Evolutionary conservation across 495 filamentous ascomycete species (phyloP), one percentile per base, ranked within the genome.

Genomic region (Acidomyces sp.): DNA sequence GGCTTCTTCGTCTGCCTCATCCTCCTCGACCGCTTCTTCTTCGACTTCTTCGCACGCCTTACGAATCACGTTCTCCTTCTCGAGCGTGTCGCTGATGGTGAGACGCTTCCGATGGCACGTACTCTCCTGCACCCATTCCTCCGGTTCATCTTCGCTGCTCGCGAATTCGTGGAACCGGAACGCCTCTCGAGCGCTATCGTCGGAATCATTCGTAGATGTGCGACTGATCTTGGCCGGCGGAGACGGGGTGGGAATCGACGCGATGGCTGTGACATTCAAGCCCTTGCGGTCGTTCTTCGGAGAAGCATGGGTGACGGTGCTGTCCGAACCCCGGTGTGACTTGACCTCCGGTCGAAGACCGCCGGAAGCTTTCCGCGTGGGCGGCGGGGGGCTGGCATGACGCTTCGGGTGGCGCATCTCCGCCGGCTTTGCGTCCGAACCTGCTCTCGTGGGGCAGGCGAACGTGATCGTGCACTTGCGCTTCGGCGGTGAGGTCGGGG

Each of bases 131-230:
- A 82, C 77, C 86, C 86, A 94, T 53, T 90, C 85, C 44, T 92
- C 85, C 47, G 87, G 80, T 47, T 80, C 72, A 21, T 77, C 72
- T 41, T 78, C 68, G 23, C 78, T 81, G 54, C 79, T 87, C 9
- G 83, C 87, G 60, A 96, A 95, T 52, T 93, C 90, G 56, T 95
- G 85, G 57, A 96, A 95, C 15, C 82, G 74, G 48, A 78, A 78
- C 40, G 66, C 76, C 61, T 75, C 84, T 34, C 68, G 78, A 54
- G 60, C 62, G 39, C 76, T 67, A 23, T 85, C 65, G 42, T 82
- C 70, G 15, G 65, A 66, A 26, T 74, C 55, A 6, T 63, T 60
- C 35, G 61, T 65, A 4, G 50, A 41, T 17, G 47, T 49, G 2
- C 37, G 21, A 24, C 5, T 22, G 1, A 56, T 47, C 10, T 54